Evolutionary conservation across 2,329 filamentous ascomycete genomes (phyloP).

Genomic region (Calonectria pteridis): DNA sequence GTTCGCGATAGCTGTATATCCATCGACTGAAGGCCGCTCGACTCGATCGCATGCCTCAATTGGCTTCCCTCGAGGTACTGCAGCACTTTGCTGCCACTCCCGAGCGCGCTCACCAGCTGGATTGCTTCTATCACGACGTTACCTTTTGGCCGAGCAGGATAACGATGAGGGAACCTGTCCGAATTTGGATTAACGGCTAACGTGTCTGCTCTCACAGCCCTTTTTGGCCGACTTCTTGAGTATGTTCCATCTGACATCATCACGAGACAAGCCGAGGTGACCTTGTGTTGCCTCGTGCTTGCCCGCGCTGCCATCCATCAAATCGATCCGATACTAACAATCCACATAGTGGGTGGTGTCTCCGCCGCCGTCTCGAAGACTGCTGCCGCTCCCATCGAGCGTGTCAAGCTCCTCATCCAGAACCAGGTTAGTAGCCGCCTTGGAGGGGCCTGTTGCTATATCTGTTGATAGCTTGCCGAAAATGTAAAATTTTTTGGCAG

Average conservation of each 20-base stretch:
- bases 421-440: slow-evolving; percentile 85
- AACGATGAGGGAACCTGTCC: not conserved
- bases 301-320: slow-evolving; percentile 31
- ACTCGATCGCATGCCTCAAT: slow-evolving; percentile 31
- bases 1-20: slow-evolving; percentile 39
- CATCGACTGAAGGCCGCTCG: slow-evolving; percentile 19
- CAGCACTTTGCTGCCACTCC: not conserved
- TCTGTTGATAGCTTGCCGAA: not conserved
- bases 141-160: slow-evolving; percentile 15
- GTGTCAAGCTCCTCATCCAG: slow-evolving; percentile 99
- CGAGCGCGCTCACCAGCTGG: not conserved
- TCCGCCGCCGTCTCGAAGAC: slow-evolving; percentile 99
- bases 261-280: slow-evolving; percentile 22
- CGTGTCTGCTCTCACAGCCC: slow-evolving; percentile 66
- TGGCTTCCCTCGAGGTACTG: slow-evolving; percentile 15
- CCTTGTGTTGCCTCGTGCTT: slow-evolving; percentile 21
- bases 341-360: slow-evolving; percentile 92
- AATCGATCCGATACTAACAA: slow-evolving; percentile 32
- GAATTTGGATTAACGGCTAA: slow-evolving; percentile 35
- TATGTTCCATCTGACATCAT: slow-evolving; percentile 68
- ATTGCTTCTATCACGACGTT: slow-evolving; percentile 16
- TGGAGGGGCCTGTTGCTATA: not conserved
- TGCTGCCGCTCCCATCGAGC: slow-evolving; percentile 99
- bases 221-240: slow-evolving; percentile 99
- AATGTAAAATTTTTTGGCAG: not conserved